Evolutionary conservation across 2,329 filamentous ascomycete species (phyloP).

Genomic region (Zymoseptoria ardabiliae): DNA sequence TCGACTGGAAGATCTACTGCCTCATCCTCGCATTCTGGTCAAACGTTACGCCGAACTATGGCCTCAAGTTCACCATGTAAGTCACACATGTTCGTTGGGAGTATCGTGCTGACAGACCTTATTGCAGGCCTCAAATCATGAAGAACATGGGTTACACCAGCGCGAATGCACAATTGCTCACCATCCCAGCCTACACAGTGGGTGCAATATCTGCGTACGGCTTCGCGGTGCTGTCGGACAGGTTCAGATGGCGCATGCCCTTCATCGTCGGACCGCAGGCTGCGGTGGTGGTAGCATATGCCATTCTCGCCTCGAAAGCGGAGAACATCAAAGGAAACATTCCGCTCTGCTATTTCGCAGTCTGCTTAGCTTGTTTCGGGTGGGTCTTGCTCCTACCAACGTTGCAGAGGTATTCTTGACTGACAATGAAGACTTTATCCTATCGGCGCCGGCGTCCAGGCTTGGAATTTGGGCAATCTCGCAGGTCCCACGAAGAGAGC

Average conservation of each 20-base stretch:
- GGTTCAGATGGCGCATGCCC: constrained; percentile 24
- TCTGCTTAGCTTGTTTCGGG: constrained; percentile 23
- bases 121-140: constrained; percentile 45
- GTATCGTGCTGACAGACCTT: background rate
- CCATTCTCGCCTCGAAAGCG: constrained; percentile 18
- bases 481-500: constrained; percentile 30
- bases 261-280: constrained; percentile 21
- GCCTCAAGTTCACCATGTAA: constrained; percentile 31
- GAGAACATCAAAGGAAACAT: constrained; percentile 8
- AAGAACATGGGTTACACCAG: constrained; percentile 55
- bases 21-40: constrained; percentile 34
- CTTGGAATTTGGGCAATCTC: constrained; percentile 28
- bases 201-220: background rate
- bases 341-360: constrained; percentile 17
- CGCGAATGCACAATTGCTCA: constrained; percentile 40
- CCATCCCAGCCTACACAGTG: constrained; percentile 34
- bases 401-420: background rate
- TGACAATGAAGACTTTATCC: constrained; percentile 8
- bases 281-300: constrained; percentile 21
- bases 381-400: background rate
- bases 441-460: constrained; percentile 20
- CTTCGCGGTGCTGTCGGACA: constrained; percentile 21
- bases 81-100: too few species aligned
- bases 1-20: constrained; percentile 44
- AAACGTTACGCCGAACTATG: constrained; percentile 12